A percentile compares a stretch with the other conserved stretches of the same genome.
These are phyloP conservation scores for Cadophora sp. DNA, from an alignment of 2,329 filamentous ascomycete species.

Conservation along the genomic window DNA sequence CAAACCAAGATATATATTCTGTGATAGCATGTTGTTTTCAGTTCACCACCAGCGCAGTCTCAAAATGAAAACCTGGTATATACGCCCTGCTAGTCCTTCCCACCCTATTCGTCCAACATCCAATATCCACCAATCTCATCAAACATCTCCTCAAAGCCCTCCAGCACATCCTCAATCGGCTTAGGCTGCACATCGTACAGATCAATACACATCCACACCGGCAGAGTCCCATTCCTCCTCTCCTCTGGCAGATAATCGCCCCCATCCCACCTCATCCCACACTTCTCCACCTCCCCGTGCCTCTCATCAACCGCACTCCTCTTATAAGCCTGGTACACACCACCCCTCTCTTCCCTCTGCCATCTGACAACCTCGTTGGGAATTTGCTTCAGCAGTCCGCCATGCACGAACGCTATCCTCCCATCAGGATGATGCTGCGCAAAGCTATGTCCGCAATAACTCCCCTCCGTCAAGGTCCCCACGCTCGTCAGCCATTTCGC, in stretches of 20 bases:
- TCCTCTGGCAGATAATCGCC: constrained; percentile 17
- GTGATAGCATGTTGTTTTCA: neutral
- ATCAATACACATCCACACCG: constrained; percentile 19
- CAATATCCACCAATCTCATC: constrained; percentile 25
- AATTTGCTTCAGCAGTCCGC: constrained; percentile 22
- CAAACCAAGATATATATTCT: neutral
- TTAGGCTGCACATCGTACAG: constrained; percentile 11
- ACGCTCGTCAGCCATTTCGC: constrained; percentile 24
- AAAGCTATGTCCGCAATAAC: constrained; percentile 24
- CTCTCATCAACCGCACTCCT: constrained; percentile 17
- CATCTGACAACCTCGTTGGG: constrained; percentile 20
- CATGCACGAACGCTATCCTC: constrained; percentile 19
- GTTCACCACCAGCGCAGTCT: neutral
- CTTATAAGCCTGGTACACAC: constrained; percentile 23
- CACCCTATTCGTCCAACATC: constrained; percentile 19
- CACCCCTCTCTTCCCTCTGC: constrained; percentile 21
- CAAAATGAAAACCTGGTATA: neutral
- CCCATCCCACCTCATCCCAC: constrained; percentile 18
- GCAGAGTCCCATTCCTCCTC: constrained; percentile 5
- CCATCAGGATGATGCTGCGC: constrained; percentile 25
- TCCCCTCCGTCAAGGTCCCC: constrained; percentile 13
- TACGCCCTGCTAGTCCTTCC: neutral
- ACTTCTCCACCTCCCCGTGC: constrained; percentile 8
- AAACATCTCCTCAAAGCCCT: constrained; percentile 19
- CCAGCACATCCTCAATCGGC: constrained; percentile 17